Evolutionary conservation across 495 filamentous ascomycete species (phyloP).

Genomic region (Hyaloscypha bicolor): DNA sequence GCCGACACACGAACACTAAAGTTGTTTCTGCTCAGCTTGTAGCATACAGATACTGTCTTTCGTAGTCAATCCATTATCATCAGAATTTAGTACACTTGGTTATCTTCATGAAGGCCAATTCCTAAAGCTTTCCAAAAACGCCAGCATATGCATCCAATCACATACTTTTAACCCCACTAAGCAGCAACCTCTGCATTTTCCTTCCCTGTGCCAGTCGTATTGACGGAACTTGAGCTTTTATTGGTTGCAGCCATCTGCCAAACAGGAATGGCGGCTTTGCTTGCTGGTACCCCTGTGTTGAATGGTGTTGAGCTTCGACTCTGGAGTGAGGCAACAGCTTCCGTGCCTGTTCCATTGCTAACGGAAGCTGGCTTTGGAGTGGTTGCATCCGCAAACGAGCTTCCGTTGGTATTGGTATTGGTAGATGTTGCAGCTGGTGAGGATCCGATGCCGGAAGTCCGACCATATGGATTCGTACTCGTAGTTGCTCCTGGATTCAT

Average conservation of each 20-base stretch:
- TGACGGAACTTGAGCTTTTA: conserved; percentile 38
- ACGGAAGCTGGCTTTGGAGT: conserved; percentile 32
- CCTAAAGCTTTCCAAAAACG: conserved; percentile 5
- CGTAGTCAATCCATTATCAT: not conserved
- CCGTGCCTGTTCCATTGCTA: conserved; percentile 23
- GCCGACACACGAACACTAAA: not conserved
- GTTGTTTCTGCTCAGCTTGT: not conserved
- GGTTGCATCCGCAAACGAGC: conserved; percentile 13
- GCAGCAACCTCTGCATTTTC: not conserved
- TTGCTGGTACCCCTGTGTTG: conserved; percentile 43
- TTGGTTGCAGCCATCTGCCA: conserved; percentile 76
- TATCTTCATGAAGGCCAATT: conserved; percentile 5
- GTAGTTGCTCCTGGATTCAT: conserved; percentile 56
- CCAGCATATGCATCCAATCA: conserved; percentile 1
- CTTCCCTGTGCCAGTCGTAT: conserved; percentile 9
- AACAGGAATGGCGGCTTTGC: conserved; percentile 65
- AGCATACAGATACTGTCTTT: not conserved
- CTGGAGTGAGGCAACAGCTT: conserved; percentile 27
- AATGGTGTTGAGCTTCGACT: conserved; percentile 32
- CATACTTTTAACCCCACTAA: not conserved
- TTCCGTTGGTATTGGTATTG: conserved; percentile 15
- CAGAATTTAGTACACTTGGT: conserved; percentile 13
- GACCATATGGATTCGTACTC: conserved; percentile 31
- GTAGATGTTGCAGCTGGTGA: conserved; percentile 8
- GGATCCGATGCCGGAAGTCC: conserved; percentile 13